A percentile compares a stretch with the other conserved stretches of the same genome.
Evolutionary conservation across 176 grass and related monocot species (phyloP).

Genomic region (Eleusine coracana): DNA sequence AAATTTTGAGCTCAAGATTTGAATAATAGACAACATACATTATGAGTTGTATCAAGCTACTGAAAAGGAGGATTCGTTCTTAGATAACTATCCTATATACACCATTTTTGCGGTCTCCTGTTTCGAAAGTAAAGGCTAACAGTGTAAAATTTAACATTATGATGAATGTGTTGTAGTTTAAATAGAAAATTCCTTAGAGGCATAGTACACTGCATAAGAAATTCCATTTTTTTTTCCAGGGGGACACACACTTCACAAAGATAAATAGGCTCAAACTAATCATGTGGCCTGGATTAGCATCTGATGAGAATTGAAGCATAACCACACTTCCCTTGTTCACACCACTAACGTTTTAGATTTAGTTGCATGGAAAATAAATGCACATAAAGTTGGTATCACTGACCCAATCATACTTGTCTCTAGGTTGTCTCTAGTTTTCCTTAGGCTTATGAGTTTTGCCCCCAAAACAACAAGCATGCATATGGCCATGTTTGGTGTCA

Average conservation of each 20-base stretch:
- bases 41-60: not conserved
- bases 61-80: not conserved
- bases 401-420: constrained; percentile 47
- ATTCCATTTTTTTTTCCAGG: not conserved
- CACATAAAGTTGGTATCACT: constrained; percentile 34
- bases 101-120: not conserved
- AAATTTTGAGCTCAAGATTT: not conserved
- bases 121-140: constrained; percentile 2
- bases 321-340: not conserved
- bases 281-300: not conserved
- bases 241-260: not conserved
- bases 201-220: not conserved
- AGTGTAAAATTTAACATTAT: not conserved
- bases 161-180: not conserved
- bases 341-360: constrained; percentile 7
- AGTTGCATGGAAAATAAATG: constrained; percentile 15
- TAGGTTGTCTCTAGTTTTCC: constrained; percentile 47
- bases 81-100: not conserved
- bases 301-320: not conserved
- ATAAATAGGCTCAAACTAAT: constrained; percentile 15
- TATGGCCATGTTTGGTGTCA: constrained; percentile 38
- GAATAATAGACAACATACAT: not conserved
- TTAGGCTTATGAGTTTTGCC: constrained; percentile 31
- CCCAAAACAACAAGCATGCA: constrained; percentile 34
- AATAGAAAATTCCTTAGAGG: not conserved